A percentile compares a stretch with the other conserved stretches of the same genome.
These are phyloP conservation scores for Allomyces macrogynus DNA, from an alignment of 192 early-diverging fungal genomes.

Conservation along the genomic window DNA sequence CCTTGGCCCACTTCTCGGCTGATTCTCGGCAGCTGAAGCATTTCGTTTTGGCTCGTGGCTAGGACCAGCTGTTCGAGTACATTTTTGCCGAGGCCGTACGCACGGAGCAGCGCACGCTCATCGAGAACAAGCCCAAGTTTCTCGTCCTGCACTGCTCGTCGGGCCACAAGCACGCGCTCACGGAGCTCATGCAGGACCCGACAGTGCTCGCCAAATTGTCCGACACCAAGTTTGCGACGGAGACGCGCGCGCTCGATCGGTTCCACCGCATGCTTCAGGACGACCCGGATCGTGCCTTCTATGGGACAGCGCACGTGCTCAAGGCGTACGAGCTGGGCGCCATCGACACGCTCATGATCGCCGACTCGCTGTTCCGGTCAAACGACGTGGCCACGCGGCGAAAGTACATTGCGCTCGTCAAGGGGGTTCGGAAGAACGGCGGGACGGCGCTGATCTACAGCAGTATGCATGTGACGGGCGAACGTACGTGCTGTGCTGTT, in stretches of 20 bases:
- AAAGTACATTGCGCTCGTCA: slow-evolving; percentile 74
- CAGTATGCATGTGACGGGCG: slow-evolving; percentile 82
- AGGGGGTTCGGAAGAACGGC: slow-evolving; percentile 47
- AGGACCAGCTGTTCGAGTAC: slow-evolving; percentile 71
- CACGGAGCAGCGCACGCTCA: slow-evolving; percentile 53
- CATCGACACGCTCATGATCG: slow-evolving; percentile 71
- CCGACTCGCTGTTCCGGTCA: slow-evolving; percentile 80
- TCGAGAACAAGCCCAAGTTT: slow-evolving; percentile 77
- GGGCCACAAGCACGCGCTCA: slow-evolving; percentile 88
- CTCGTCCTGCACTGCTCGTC: slow-evolving; percentile 78
- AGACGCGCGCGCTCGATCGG: slow-evolving; percentile 56
- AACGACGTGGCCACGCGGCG: slow-evolving; percentile 62
- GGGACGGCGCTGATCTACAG: slow-evolving; percentile 77
- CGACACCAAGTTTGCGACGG: slow-evolving; percentile 80
- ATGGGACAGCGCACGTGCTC: slow-evolving; percentile 67
- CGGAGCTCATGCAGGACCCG: slow-evolving; percentile 78
- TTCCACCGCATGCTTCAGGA: slow-evolving; percentile 80
- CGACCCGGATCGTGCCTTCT: slow-evolving; percentile 84
- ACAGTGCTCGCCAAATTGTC: slow-evolving; percentile 51
- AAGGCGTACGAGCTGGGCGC: slow-evolving; percentile 70
- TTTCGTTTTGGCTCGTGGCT: background rate
- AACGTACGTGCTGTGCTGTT: slow-evolving; percentile 44
- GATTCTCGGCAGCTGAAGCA: slow-evolving; percentile 1
- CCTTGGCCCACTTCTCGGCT: background rate
- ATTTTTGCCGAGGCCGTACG: slow-evolving; percentile 63